Conservation (phyloP, 2,329 filamentous ascomycete species). For the Botryotinia narcissicola region DNA sequence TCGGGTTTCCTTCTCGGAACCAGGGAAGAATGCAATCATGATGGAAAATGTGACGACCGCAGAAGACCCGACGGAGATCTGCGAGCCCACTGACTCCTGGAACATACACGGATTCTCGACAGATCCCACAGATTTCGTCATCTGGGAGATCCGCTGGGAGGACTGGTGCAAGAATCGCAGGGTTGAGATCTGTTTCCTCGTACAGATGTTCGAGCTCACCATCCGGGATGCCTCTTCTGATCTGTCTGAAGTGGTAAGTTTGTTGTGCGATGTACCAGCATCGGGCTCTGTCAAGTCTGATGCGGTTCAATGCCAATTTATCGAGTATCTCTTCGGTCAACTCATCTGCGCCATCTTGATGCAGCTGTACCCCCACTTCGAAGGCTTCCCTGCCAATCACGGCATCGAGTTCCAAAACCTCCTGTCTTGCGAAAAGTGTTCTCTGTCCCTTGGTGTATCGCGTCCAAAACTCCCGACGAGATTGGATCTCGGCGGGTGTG, state of each 20-base stretch:
- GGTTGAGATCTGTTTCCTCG: not conserved
- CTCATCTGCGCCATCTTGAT: not conserved
- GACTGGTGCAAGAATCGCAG: not conserved
- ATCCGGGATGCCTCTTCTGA: not conserved
- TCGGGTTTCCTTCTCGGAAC: not conserved
- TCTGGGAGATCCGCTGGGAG: not conserved
- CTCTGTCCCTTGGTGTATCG: not conserved
- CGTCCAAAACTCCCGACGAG: not conserved
- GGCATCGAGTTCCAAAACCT: not conserved
- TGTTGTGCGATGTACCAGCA: not conserved
- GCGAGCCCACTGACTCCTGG: not conserved
- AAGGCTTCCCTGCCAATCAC: not conserved
- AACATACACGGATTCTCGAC: not conserved
- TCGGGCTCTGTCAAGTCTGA: not conserved
- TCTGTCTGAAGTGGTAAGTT: rapidly evolving
- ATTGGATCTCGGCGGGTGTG: not conserved
- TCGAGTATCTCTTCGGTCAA: not conserved
- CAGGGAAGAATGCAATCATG: not conserved
- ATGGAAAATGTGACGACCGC: not conserved
- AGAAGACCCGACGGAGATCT: not conserved
- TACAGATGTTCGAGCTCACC: not conserved
- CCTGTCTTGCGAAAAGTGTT: not conserved
- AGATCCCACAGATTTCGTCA: not conserved
- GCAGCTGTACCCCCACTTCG: not conserved
- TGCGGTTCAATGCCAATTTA: not conserved